Evolutionary conservation across 2,329 filamentous ascomycete species (phyloP).

Genomic region (Akanthomyces uredinophilus): DNA sequence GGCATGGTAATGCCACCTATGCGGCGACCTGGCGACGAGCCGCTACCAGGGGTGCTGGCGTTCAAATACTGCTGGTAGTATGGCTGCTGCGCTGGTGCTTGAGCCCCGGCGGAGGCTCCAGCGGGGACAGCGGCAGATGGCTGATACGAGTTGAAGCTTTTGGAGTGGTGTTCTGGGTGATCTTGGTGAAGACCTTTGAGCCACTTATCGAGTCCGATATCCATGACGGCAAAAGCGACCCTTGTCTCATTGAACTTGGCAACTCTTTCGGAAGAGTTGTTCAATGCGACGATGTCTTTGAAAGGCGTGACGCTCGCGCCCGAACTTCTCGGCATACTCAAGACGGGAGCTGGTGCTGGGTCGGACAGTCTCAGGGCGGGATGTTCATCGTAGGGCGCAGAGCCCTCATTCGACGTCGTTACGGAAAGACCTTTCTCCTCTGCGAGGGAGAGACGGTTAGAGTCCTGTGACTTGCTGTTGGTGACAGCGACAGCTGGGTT

Average conservation of each 20-base stretch:
- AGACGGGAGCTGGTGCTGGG: conserved; percentile 15
- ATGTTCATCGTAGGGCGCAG: conserved; percentile 35
- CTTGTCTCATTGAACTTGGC: conserved; percentile 68
- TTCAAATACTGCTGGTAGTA: conserved; percentile 55
- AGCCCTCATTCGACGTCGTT: conserved; percentile 29
- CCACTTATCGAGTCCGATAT: conserved; percentile 68
- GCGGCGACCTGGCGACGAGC: conserved; percentile 31
- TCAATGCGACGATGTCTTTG: conserved; percentile 70
- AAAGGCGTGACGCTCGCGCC: conserved; percentile 38
- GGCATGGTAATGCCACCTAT: conserved; percentile 31
- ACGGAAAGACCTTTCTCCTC: conserved; percentile 41
- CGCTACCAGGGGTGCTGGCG: conserved; percentile 35
- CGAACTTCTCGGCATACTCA: conserved; percentile 9
- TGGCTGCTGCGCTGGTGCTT: conserved; percentile 36
- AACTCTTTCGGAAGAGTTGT: conserved; percentile 63
- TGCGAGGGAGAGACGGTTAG: conserved; percentile 33
- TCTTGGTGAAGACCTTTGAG: conserved; percentile 40
- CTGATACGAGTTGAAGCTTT: conserved; percentile 12
- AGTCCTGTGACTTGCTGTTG: conserved; percentile 15
- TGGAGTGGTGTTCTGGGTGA: conserved; percentile 40
- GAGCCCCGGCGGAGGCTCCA: conserved; percentile 21
- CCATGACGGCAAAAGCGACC: conserved; percentile 62
- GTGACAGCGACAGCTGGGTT: not conserved
- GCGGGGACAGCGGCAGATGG: conserved; percentile 12
- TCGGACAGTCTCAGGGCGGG: conserved; percentile 24